Base-by-base conservation (phyloP, 2,329 filamentous ascomycete genomes). In the Clarireedia sp. region DNA sequence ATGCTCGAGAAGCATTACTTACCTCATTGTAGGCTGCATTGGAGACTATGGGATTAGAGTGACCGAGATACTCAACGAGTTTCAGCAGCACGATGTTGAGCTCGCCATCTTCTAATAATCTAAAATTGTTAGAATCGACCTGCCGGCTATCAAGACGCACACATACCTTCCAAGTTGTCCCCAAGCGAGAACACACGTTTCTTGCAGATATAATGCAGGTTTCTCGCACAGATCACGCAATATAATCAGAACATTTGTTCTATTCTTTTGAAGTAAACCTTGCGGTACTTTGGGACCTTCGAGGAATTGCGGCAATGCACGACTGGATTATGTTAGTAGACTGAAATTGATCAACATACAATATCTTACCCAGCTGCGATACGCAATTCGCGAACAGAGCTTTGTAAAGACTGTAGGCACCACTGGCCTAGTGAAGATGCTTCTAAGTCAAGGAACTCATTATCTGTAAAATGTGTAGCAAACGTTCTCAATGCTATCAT, bases 161-260 rank as follows among this genome's bases (percentile, higher is more conserved):
- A 67, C 74, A 63, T 73, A 85, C 79, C 81, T 78, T 58, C 89
- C 92, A 48, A 96, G 77, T 66, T 90, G 86, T n/a, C 87, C 87
- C 81, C 92, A 90, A 14, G 89, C 87, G 71, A 94, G 75, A 56
- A 97, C 86, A 60, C 89, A 85, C 17, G 89, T 91, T 70, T 97
- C 92, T 50, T 90, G 85, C 45, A 91, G 73, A 57, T 83, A 78
- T 5, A 83, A 71, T 7, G 82, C 75, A 53, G 83, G 80, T 56
- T 84, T 85, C 47, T 89, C 85, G 0, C 87, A 89, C 10, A 95
- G 75, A 3, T 77, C 80, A 60, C 84, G 85, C 9, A 97, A 74
- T 63, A 88, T 81, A 29, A 86, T 80, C 6, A 96, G 75, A 1
- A 82, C 81, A 55, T 82, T 81, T 49, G 85, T 78, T 55, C 88